Percentiles rank a stretch among this genome's conserved stretches.
These are phyloP conservation scores for Reutealis trisperma DNA, from an alignment of 345 rosid genomes.

Conservation along the genomic window DNA sequence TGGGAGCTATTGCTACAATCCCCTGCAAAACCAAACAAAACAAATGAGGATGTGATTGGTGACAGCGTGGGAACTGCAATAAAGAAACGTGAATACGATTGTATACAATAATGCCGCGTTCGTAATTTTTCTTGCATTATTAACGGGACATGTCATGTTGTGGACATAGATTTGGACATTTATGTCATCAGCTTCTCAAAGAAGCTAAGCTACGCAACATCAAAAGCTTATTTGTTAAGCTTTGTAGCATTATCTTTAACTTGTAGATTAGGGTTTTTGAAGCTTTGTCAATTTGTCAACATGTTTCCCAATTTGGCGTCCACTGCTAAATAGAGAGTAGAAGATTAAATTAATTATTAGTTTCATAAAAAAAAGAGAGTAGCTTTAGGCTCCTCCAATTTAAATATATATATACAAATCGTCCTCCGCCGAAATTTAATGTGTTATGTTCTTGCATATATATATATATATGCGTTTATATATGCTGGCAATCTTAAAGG, in stretches of 20 bases:
- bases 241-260: background rate
- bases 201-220: conserved; percentile 21
- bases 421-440: too few species aligned
- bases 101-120: background rate
- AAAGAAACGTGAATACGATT: background rate
- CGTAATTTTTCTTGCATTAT: background rate
- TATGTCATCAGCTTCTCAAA: conserved; percentile 12
- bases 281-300: background rate
- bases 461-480: too few species aligned
- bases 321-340: too few species aligned
- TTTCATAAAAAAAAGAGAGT: too few species aligned
- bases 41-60: conserved; percentile 3
- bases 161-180: conserved; percentile 1
- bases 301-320: too few species aligned
- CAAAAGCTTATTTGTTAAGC: conserved; percentile 9
- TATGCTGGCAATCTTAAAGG: too few species aligned
- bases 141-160: background rate
- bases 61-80: background rate
- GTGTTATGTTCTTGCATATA: too few species aligned
- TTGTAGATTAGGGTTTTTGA: conserved; percentile 11
- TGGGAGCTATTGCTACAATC: too few species aligned
- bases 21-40: too few species aligned
- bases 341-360: too few species aligned
- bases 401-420: too few species aligned
- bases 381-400: too few species aligned